Base-by-base conservation (phyloP, 495 filamentous ascomycete species). In the Neurospora cerealis region DNA sequence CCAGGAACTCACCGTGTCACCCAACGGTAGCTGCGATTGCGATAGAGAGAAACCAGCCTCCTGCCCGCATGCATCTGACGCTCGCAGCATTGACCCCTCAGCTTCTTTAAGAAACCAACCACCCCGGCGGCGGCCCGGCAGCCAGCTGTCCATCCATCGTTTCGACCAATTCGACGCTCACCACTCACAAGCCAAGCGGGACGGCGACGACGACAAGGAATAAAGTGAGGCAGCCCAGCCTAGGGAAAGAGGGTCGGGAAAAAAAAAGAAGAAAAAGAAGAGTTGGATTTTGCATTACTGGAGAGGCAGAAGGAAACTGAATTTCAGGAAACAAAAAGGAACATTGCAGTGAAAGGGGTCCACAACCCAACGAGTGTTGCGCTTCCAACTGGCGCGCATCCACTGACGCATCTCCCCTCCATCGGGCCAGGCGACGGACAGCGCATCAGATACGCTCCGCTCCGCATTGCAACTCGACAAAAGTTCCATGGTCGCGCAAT, bases 401-500 rank as follows among this genome's bases (percentile, higher is more conserved):
- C 54, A 66, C 54, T 34, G 54, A 66, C 54, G 28, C 54, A 28
- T 60, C 48, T 60, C 21, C 24, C 48, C 48, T 28, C 32, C 28
- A 34, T 66, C 54, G 54, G 48, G 48, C 48, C 48, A 60, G 48
- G 48, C 24, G 21, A 41, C 42, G 34, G 46, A 69, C 54, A 39
- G 72, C 36, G 40, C 48, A 44, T 19, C 73, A 38, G 38, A n/a
- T n/a, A 39, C 69, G n/a, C 38, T 69, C 71, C 60, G 71, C 74
- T 69, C 66, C 60, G 70, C 70, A 71, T 72, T 70, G 28, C 54
- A 17, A 66, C 54, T 66, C 54, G 54, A 66, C 6, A 66, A 66
- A 62, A 19, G 34, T 66, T 1, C 54, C 54, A 66, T 66, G 54
- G 54, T 66, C 28, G 54, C 28, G 28, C 54, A 66, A 36, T 66